A percentile compares a stretch with the other conserved stretches of the same genome.
phyloP scores from a whole-genome alignment of 169 alveolate species.

The Ichthyophthirius multifiliis region DNA sequence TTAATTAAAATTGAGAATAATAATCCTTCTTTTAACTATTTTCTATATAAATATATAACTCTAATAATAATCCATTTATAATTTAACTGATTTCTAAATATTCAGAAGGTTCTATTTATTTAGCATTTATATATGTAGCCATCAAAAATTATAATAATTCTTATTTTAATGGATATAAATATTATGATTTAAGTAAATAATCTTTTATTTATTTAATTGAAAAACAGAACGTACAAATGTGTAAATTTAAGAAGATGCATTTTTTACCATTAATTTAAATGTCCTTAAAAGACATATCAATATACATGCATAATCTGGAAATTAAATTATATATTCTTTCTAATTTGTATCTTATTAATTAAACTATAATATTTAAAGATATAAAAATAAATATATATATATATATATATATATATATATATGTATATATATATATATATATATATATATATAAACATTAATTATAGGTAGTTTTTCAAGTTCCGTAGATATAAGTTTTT shows the following conservation, averaged over 20 bases:
- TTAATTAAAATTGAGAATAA: background rate
- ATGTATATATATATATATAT: no score
- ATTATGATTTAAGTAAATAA: background rate
- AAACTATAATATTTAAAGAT: no score
- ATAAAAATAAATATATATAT: no score
- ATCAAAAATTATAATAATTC: background rate
- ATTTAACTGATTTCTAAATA: background rate
- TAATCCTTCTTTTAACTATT: background rate
- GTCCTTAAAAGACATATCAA: background rate
- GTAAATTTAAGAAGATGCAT: background rate
- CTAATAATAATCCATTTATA: background rate
- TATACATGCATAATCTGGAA: background rate
- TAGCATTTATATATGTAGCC: background rate
- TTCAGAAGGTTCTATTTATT: background rate
- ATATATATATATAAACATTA: background rate
- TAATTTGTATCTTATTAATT: background rate
- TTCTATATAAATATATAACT: background rate
- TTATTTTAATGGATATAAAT: background rate
- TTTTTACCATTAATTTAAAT: background rate
- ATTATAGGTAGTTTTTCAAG: background rate
- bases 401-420: no score
- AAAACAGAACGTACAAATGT: background rate
- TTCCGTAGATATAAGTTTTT: background rate
- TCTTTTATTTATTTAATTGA: background rate
- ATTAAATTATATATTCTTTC: background rate